These are phyloP conservation scores for Pestalotiopsis sp. DNA, from an alignment of 2,329 filamentous ascomycete species.

Conservation along the genomic window DNA sequence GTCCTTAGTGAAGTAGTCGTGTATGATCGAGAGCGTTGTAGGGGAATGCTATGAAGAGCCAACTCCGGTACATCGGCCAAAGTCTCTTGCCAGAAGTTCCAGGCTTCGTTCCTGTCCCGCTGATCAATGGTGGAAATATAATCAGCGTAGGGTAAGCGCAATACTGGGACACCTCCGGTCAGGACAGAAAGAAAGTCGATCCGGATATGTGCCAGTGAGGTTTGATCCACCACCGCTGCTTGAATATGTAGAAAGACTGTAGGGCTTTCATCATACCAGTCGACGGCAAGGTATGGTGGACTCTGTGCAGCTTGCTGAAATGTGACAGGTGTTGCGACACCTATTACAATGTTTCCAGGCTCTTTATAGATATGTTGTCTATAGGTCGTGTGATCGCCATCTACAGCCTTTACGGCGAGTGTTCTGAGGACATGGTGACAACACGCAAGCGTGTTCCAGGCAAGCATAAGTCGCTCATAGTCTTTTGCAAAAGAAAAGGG, in stretches of 20 bases:
- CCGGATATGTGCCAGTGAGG: not conserved
- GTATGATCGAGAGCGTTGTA: not conserved
- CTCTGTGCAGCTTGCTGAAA: not conserved
- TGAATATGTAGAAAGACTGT: not conserved
- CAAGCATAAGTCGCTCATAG: not conserved
- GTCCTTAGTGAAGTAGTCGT: not conserved
- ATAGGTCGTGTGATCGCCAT: not conserved
- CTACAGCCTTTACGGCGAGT: not conserved
- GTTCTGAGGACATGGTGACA: not conserved
- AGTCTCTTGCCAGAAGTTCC: constrained; percentile 5
- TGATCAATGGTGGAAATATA: not conserved
- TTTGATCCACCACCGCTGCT: not conserved
- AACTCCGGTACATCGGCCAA: not conserved
- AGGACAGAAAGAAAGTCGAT: constrained; percentile 6
- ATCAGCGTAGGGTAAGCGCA: not conserved
- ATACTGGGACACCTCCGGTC: not conserved
- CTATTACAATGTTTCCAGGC: not conserved
- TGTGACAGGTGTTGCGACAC: not conserved
- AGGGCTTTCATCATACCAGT: not conserved
- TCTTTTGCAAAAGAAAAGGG: not conserved
- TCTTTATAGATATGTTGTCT: constrained; percentile 1
- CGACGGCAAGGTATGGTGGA: not conserved
- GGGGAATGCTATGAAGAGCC: constrained; percentile 9
- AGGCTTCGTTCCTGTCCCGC: not conserved
- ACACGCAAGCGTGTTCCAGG: not conserved